A percentile compares a stretch with the other conserved stretches of the same genome.
These are phyloP conservation scores for Pythium aristosporum DNA, from an alignment of 352 stramenopile genomes.

Conservation along the genomic window DNA sequence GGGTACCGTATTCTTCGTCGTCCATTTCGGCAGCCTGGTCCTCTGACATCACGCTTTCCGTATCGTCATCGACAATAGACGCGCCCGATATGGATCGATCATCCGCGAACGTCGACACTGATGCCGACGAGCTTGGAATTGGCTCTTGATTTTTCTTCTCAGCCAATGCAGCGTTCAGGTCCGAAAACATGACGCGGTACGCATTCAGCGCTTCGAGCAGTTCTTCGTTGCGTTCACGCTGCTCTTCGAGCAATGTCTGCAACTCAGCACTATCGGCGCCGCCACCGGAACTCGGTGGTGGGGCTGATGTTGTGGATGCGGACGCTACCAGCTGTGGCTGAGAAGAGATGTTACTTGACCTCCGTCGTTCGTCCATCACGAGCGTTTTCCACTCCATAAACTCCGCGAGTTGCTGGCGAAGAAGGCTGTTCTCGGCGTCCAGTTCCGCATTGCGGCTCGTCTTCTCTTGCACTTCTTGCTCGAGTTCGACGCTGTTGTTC, in stretches of 20 bases:
- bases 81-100: constrained; percentile 66
- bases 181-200: constrained; percentile 66
- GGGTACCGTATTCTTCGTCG: constrained; percentile 27
- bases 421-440: constrained; percentile 65
- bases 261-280: constrained; percentile 30
- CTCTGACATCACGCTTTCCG: constrained; percentile 26
- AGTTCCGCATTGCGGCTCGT: constrained; percentile 42
- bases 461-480: constrained; percentile 52
- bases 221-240: constrained; percentile 39
- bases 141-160: constrained; percentile 54
- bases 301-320: neutral
- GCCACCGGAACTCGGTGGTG: constrained; percentile 7
- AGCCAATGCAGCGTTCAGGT: constrained; percentile 56
- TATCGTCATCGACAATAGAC: constrained; percentile 39
- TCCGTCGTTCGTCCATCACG: constrained; percentile 26
- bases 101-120: constrained; percentile 63
- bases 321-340: neutral
- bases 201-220: constrained; percentile 62
- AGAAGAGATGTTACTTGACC: constrained; percentile 11
- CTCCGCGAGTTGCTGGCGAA: constrained; percentile 67
- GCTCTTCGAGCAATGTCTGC: constrained; percentile 29
- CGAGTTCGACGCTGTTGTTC: constrained; percentile 31
- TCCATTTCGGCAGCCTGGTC: constrained; percentile 34
- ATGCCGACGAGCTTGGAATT: constrained; percentile 47
- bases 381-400: constrained; percentile 68